Evolutionary conservation across 805 yeast genomes (phyloP), one percentile per base, ranked within the genome.

Genomic region (Suhomyces emberorum): DNA sequence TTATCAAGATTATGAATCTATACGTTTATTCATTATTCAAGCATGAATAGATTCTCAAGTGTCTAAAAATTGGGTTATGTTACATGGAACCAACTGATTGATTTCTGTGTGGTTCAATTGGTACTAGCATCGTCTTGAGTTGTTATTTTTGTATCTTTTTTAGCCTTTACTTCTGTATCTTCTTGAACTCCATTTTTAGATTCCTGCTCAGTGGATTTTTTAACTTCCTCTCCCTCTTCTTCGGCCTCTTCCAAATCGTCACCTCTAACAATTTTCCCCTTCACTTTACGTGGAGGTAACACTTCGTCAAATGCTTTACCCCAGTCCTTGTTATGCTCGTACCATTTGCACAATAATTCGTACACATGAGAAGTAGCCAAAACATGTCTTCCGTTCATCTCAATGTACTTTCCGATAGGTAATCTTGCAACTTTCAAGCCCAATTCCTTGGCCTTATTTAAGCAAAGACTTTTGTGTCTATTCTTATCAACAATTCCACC

Each of bases 401-500:
- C 76, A 39, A 93, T 84, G 52, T 70, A 87, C 58, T 88, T 87
- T 37, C 81, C 95, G 37, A 91, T 87, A 4, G 98, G 98, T 34
- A 91, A 70, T 51, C 86, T 74, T 16, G 80, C 89, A 2, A 93
- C 85, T 28, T 69, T 57, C 14, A 91, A 69, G 0, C 89, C 88
- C 47, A 85, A 61, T 39, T 70, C 63, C 46, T 79, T 72, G 1
- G 98, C 98, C 58, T 89, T 93, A 44, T 83, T 73, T 32, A 77
- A 70, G 57, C 98, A 91, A 22, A 91, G 60, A 44, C 72, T 69
- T 59, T 87, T 86, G 63, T 88, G 82, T 49, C 98, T 75, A 41
- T 95, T 95, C 58, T 91, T 91, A 58, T 91, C 98, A 3, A 91
- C 98, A 38, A 91, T 91, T 0, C 98, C 98, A 7, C 98, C 98